A percentile compares a stretch with the other conserved stretches of the same genome.
phyloP scores from a whole-genome alignment of 1,284 basidiomycete species.

The Melampsora abietis-canadensis region DNA sequence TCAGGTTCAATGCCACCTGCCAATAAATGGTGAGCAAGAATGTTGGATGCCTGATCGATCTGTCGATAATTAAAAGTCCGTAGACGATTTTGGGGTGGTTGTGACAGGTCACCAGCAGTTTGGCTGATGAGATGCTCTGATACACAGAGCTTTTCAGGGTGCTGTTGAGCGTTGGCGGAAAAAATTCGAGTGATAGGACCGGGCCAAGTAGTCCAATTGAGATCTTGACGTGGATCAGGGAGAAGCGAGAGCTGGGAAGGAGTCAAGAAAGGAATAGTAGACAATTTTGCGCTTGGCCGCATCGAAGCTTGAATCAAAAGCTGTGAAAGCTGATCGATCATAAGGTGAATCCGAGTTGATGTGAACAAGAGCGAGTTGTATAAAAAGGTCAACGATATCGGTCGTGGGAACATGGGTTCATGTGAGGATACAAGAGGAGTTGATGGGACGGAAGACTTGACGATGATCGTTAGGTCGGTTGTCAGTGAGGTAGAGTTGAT shows the following conservation, averaged over 20 bases:
- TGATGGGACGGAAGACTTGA: constrained; percentile 50
- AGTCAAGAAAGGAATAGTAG: constrained; percentile 76
- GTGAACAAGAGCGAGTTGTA: constrained; percentile 97
- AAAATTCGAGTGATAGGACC: constrained; percentile 94
- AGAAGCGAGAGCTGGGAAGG: constrained; percentile 67
- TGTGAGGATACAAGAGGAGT: constrained; percentile 57
- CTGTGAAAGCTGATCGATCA: constrained; percentile 80
- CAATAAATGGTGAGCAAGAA: constrained; percentile 85
- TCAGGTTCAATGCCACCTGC: constrained; percentile 81
- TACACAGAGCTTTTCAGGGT: constrained; percentile 77
- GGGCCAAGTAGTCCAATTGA: constrained; percentile 96
- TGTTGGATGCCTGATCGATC: constrained; percentile 80
- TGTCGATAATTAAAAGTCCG: constrained; percentile 71
- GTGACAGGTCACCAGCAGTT: constrained; percentile 54
- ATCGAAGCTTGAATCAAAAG: constrained; percentile 69
- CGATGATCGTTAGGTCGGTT: constrained; percentile 80
- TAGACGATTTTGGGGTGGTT: constrained; percentile 57
- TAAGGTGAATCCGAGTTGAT: constrained; percentile 68
- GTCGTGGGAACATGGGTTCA: constrained; percentile 56
- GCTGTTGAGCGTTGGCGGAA: constrained; percentile 70
- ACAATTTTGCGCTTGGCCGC: constrained; percentile 60
- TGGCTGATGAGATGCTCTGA: constrained; percentile 63
- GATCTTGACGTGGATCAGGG: constrained; percentile 80
- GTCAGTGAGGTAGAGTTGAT: constrained; percentile 75
- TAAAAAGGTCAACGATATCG: constrained; percentile 74